A percentile compares a stretch with the other conserved stretches of the same genome.
Conservation (phyloP, 1,139 yeast species). For the Arxiozyma slooffiae region DNA sequence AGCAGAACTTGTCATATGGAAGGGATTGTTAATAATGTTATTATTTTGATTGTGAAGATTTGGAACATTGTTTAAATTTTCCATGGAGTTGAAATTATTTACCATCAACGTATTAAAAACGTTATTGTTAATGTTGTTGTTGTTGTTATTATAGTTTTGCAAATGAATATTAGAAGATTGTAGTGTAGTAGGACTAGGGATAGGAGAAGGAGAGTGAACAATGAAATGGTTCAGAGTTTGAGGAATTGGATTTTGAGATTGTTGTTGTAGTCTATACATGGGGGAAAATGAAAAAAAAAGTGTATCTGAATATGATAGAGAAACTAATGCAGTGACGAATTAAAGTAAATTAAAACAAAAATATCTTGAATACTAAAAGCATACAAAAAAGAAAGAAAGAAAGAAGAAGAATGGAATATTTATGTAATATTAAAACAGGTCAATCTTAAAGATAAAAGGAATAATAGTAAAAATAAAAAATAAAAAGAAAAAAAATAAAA, state of each 20-base stretch:
- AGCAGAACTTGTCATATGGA: neutral
- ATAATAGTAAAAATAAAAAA: too few relatives aligned
- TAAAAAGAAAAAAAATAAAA: too few relatives aligned
- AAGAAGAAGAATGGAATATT: too few relatives aligned
- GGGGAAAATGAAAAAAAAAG: neutral
- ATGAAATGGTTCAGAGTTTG: neutral
- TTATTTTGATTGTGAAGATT: neutral
- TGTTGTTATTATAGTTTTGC: neutral
- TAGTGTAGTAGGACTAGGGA: neutral
- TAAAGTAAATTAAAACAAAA: too few relatives aligned
- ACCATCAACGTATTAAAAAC: neutral
- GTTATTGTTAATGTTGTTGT: neutral
- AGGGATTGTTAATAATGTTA: neutral
- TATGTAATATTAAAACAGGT: too few relatives aligned
- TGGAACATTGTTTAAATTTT: slow-evolving; percentile 1
- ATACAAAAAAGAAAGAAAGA: neutral
- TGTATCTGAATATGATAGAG: neutral
- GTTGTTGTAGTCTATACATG: slow-evolving; percentile 5
- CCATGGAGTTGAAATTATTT: slow-evolving; percentile 3
- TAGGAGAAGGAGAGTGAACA: slow-evolving; percentile 1
- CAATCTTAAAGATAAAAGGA: too few relatives aligned
- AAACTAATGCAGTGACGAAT: neutral
- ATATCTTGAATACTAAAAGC: too few relatives aligned
- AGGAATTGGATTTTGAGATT: neutral
- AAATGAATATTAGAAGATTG: neutral